phyloP scores from a whole-genome alignment of 208 protist species.

The Kentomonas sorsogonicus region DNA sequence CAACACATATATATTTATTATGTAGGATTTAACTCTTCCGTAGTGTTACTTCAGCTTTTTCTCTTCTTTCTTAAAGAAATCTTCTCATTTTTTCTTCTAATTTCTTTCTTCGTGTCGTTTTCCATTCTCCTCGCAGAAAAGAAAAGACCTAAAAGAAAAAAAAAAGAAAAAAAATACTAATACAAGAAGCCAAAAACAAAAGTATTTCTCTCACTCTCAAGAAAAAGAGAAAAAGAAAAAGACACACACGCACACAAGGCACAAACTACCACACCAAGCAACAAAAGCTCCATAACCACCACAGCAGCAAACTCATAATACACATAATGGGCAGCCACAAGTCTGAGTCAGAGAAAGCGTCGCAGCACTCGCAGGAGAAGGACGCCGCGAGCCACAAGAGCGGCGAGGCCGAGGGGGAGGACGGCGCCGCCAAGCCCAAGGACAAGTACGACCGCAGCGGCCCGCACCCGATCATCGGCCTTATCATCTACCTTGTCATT shows the following conservation, averaged over 20 bases:
- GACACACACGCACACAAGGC: background rate
- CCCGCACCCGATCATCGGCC: constrained; percentile 24
- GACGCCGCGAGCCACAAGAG: constrained; percentile 5
- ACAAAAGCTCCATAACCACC: background rate
- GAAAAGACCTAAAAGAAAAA: too few relatives aligned
- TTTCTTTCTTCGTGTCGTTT: too few relatives aligned
- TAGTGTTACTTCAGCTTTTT: too few relatives aligned
- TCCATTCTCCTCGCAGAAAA: too few relatives aligned
- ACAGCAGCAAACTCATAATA: too few relatives aligned
- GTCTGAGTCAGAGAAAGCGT: background rate
- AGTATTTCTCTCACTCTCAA: background rate
- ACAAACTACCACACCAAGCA: background rate
- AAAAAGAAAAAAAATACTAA: constrained; percentile 1
- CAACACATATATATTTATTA: too few relatives aligned
- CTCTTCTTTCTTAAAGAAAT: too few relatives aligned
- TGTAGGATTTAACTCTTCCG: too few relatives aligned
- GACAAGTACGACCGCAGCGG: constrained; percentile 26
- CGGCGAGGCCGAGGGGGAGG: constrained; percentile 13
- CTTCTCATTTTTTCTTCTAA: too few relatives aligned
- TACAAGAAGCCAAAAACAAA: background rate
- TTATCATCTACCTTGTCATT: constrained; percentile 29
- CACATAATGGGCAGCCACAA: too few relatives aligned
- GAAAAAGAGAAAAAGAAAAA: background rate
- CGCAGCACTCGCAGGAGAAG: constrained; percentile 16
- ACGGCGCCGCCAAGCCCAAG: background rate